A percentile compares a stretch with the other conserved stretches of the same genome.
Evolutionary conservation across 2,329 filamentous ascomycete species (phyloP).

Genomic region (Neospermospora avenae): DNA sequence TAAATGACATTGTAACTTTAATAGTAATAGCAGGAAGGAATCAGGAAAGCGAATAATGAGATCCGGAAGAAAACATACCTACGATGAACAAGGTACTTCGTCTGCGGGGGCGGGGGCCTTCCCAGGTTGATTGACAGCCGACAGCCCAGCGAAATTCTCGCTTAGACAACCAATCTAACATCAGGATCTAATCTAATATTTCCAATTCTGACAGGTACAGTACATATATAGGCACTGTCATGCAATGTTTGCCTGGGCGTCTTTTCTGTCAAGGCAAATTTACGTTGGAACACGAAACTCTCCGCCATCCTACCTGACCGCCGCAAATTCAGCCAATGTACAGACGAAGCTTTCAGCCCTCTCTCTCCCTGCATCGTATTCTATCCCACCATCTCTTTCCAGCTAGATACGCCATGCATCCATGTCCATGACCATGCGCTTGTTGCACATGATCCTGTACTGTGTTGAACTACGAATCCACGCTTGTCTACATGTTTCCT

Average conservation of each 20-base stretch:
- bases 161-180: background rate
- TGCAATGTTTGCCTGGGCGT: background rate
- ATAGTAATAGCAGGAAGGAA: too few relatives aligned
- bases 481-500: background rate
- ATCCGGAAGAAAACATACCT: too few relatives aligned
- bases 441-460: background rate
- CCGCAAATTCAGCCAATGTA: background rate
- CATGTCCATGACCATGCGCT: background rate
- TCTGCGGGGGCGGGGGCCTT: background rate
- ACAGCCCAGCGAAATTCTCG: background rate
- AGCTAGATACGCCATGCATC: background rate
- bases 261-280: background rate
- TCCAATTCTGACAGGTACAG: background rate
- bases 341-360: constrained; percentile 8
- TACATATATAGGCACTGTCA: too few relatives aligned
- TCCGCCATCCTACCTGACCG: background rate
- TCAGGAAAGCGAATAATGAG: background rate
- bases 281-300: background rate
- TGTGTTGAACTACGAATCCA: background rate
- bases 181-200: background rate
- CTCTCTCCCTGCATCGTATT: background rate
- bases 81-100: too few relatives aligned
- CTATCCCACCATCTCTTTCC: background rate
- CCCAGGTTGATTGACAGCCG: background rate
- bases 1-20: background rate